These are phyloP conservation scores for Cordia subcordata DNA, from an alignment of 257 asterid species.

Conservation along the genomic window DNA sequence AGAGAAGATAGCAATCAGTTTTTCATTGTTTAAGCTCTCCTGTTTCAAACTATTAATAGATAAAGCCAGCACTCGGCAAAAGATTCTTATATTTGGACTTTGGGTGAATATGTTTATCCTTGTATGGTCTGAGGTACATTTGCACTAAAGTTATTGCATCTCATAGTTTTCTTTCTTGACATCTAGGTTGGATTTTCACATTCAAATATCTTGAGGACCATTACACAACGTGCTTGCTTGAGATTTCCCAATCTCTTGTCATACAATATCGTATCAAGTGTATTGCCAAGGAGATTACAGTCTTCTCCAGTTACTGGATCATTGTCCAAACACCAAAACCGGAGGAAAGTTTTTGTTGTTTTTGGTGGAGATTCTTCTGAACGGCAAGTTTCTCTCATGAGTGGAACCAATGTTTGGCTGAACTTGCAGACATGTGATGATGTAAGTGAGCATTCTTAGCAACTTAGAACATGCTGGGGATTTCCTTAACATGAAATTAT, in stretches of 20 bases:
- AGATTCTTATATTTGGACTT: background rate
- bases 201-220: constrained; percentile 73
- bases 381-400: constrained; percentile 91
- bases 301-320: constrained; percentile 30
- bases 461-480: too few relatives aligned
- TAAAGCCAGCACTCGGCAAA: too few relatives aligned
- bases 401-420: constrained; percentile 95
- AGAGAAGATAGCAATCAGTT: too few relatives aligned
- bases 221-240: constrained; percentile 76
- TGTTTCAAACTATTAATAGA: too few relatives aligned
- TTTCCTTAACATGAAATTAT: too few relatives aligned
- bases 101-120: background rate
- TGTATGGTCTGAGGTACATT: background rate
- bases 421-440: constrained; percentile 74
- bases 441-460: constrained; percentile 40
- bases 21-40: too few relatives aligned
- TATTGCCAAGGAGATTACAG: constrained; percentile 27
- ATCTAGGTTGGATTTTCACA: constrained; percentile 89
- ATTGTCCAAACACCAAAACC: constrained; percentile 21
- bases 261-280: constrained; percentile 38
- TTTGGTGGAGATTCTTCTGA: constrained; percentile 90
- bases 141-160: background rate
- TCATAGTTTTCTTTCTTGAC: constrained; percentile 4
- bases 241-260: constrained; percentile 58
- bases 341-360: constrained; percentile 59